A percentile compares a stretch with the other conserved stretches of the same genome.
Conservation (phyloP, 1,284 basidiomycete species). For the Cerioporus squamosus region DNA sequence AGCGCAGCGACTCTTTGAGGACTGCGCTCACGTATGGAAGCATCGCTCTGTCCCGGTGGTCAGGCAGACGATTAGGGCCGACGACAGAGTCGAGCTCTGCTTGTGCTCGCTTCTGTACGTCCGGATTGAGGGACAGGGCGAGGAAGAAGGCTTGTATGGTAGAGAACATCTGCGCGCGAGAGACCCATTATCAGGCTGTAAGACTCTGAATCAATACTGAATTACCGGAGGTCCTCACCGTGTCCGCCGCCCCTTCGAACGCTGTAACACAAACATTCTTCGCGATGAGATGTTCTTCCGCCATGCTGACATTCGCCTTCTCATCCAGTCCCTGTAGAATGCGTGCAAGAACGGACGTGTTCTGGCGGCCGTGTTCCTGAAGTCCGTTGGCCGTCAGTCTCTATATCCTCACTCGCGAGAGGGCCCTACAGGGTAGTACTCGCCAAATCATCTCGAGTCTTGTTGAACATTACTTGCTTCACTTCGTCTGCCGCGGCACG, state of each 20-base stretch:
- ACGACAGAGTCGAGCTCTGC: conserved; percentile 37
- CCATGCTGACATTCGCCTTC: not conserved
- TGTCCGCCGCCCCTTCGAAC: conserved; percentile 15
- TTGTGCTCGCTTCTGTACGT: conserved; percentile 36
- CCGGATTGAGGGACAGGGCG: conserved; percentile 36
- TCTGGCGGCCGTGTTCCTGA: not conserved
- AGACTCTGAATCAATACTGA: no score
- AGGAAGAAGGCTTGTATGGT: conserved; percentile 30
- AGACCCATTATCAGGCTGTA: not conserved
- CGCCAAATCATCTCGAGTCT: not conserved
- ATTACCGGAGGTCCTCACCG: no score
- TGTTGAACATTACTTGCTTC: not conserved
- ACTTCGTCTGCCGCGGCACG: not conserved
- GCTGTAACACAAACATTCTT: conserved; percentile 4
- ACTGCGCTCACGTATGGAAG: conserved; percentile 38
- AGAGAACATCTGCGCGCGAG: conserved; percentile 4
- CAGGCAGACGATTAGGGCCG: conserved; percentile 34
- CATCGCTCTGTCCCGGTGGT: conserved; percentile 30
- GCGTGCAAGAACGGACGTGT: not conserved
- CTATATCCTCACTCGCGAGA: no score
- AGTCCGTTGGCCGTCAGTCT: not conserved
- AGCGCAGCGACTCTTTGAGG: conserved; percentile 36
- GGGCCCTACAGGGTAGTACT: no score
- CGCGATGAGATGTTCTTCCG: conserved; percentile 5
- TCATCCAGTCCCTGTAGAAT: not conserved